Evolutionary conservation across 768 basidiomycete genomes (phyloP).

Genomic region (Mycena indigotica): DNA sequence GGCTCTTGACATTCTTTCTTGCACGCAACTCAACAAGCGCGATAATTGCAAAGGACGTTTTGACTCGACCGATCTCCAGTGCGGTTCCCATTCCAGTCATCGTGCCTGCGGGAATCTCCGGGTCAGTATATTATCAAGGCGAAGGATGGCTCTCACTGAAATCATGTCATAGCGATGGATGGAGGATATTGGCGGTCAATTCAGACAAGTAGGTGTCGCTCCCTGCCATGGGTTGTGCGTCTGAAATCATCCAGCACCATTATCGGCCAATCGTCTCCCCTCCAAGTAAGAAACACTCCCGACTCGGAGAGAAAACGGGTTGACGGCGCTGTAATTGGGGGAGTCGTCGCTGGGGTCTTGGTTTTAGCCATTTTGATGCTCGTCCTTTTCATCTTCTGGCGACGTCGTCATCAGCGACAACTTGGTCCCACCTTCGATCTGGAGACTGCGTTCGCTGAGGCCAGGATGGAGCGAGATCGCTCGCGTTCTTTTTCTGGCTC

Average conservation of each 20-base stretch:
- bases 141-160: too few species aligned
- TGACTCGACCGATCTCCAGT: background rate
- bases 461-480: background rate
- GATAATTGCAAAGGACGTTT: background rate
- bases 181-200: conserved; percentile 4
- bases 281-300: background rate
- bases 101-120: conserved; percentile 8
- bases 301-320: background rate
- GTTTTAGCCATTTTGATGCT: conserved; percentile 6
- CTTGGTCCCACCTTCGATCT: conserved; percentile 10
- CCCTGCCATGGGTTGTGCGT: background rate
- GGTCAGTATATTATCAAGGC: conserved; percentile 7
- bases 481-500: conserved; percentile 9
- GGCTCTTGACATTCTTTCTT: conserved; percentile 5
- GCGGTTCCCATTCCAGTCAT: conserved; percentile 1
- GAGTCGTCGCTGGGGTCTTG: conserved; percentile 6
- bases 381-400: conserved; percentile 10
- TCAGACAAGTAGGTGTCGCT: conserved; percentile 2
- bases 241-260: background rate
- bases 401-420: conserved; percentile 15
- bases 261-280: conserved; percentile 1
- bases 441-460: conserved; percentile 9
- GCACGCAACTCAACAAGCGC: conserved; percentile 1
- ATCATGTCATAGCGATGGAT: conserved; percentile 3
- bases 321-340: conserved; percentile 6